Evolutionary conservation across 78 protist species (phyloP).

Genomic region (Planoprotostelium fungivorum): DNA sequence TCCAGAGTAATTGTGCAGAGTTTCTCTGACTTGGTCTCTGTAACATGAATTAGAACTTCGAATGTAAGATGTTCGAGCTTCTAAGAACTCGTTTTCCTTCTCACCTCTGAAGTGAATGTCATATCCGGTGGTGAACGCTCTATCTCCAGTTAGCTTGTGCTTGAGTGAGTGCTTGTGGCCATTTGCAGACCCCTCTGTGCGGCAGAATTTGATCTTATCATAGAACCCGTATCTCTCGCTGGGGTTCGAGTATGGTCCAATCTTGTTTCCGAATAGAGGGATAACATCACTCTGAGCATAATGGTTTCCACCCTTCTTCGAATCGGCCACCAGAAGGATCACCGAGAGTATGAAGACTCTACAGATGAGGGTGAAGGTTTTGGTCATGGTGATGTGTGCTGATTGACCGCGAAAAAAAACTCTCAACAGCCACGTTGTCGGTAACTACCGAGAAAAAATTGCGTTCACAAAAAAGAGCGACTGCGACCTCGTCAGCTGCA

Average conservation of each 20-base stretch:
- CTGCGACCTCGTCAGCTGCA: no score
- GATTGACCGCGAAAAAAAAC: no score
- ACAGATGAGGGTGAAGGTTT: no score
- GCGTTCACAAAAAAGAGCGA: no score
- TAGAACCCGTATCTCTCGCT: constrained; percentile 89
- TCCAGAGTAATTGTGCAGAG: constrained; percentile 75
- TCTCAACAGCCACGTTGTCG: no score
- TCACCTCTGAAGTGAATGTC: constrained; percentile 53
- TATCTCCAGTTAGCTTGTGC: constrained; percentile 82
- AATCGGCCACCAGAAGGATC: no score
- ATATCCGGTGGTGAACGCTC: constrained; percentile 62
- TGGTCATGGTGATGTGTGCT: no score
- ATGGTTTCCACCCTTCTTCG: no score
- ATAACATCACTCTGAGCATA: constrained; percentile 24
- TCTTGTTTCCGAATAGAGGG: constrained; percentile 78
- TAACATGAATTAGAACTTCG: not conserved
- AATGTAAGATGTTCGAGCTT: not conserved
- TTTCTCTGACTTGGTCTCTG: not conserved
- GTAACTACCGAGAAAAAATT: no score
- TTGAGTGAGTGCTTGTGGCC: constrained; percentile 70
- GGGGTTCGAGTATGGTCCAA: constrained; percentile 94
- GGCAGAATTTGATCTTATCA: constrained; percentile 80
- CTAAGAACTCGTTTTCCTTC: constrained; percentile 9
- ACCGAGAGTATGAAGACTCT: no score
- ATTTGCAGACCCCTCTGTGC: constrained; percentile 21